These are phyloP conservation scores for Emiliania huxleyi DNA, from an alignment of 78 protist species.

Conservation along the genomic window DNA sequence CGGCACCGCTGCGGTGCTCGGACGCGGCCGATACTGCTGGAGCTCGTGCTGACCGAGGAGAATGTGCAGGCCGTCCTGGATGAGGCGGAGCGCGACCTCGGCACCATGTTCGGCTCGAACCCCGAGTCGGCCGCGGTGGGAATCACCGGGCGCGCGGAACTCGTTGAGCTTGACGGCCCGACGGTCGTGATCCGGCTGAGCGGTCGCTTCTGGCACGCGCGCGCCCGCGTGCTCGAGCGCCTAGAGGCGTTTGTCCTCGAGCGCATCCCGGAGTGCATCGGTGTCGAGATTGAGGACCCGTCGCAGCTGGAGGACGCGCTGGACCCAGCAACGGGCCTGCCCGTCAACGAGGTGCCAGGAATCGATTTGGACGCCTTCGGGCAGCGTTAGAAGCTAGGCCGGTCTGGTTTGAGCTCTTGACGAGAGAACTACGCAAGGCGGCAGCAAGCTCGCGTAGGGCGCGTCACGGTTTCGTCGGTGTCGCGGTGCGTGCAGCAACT, in stretches of 20 bases:
- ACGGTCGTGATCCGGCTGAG: not conserved
- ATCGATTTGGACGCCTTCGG: no score
- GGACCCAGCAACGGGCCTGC: not conserved
- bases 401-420: no score
- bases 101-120: not conserved
- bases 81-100: not conserved
- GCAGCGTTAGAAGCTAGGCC: no score
- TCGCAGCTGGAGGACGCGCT: not conserved
- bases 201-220: slow-evolving; percentile 8
- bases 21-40: not conserved
- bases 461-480: no score
- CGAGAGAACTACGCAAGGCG: no score
- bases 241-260: not conserved
- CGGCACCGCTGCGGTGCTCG: no score
- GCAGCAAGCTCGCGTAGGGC: no score
- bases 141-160: not conserved
- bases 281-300: not conserved
- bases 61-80: not conserved
- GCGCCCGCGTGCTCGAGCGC: not conserved
- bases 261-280: not conserved
- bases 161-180: not conserved
- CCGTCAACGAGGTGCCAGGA: not conserved
- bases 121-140: not conserved
- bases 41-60: not conserved
- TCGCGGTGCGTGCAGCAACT: no score